These are phyloP conservation scores for Blastobotrys robertii DNA, from an alignment of 805 yeast species.

Conservation along the genomic window DNA sequence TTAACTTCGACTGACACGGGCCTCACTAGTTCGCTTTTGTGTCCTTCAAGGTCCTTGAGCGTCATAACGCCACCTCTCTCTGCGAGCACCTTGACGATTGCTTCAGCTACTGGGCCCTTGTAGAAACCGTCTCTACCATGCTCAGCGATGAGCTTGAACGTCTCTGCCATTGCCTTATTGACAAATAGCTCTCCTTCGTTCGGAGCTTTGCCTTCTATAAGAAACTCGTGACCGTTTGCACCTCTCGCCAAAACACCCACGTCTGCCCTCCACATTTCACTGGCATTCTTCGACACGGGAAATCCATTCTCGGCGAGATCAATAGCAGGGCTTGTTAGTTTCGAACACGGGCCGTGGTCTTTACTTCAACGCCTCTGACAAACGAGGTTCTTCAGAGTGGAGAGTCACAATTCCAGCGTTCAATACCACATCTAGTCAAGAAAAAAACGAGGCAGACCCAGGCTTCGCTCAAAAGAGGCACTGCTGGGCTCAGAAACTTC, in stretches of 20 bases:
- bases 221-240: conserved; percentile 27
- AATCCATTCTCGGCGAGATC: conserved; percentile 61
- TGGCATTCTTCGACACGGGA: conserved; percentile 52
- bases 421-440: too few relatives aligned
- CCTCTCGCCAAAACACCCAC: conserved; percentile 32
- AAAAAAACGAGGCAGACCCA: too few relatives aligned
- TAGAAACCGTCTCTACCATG: conserved; percentile 61
- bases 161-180: conserved; percentile 45
- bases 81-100: conserved; percentile 46
- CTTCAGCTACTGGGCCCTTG: conserved; percentile 57
- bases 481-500: too few relatives aligned
- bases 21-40: conserved; percentile 52
- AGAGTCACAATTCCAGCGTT: too few relatives aligned
- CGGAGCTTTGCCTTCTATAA: conserved; percentile 36
- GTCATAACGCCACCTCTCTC: conserved; percentile 47
- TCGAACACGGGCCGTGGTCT: too few relatives aligned
- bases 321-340: conserved; percentile 28
- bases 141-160: conserved; percentile 41
- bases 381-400: too few relatives aligned
- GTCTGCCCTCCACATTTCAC: conserved; percentile 38
- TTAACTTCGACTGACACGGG: conserved; percentile 40
- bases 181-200: conserved; percentile 45
- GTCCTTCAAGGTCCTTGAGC: conserved; percentile 45
- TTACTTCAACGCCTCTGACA: too few relatives aligned
- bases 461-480: too few relatives aligned